Evolutionary conservation across 192 early-diverging fungal genomes (phyloP).

Genomic region (Endogone sp.): DNA sequence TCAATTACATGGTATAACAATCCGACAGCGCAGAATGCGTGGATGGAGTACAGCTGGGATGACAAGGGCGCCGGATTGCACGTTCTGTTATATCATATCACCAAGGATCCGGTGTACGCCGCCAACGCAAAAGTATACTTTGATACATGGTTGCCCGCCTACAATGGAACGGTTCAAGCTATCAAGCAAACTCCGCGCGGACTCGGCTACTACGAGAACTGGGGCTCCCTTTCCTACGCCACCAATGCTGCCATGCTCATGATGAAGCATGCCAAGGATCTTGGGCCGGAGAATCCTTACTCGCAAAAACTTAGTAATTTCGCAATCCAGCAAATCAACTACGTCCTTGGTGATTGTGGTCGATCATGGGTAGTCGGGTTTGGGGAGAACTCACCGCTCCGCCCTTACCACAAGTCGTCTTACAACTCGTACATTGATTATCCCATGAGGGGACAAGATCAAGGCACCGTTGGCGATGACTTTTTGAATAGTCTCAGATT

Average conservation of each 20-base stretch:
- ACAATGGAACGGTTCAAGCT: conserved; percentile 19
- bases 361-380: conserved; percentile 49
- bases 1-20: conserved; percentile 32
- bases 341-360: conserved; percentile 47
- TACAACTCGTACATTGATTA: conserved; percentile 54
- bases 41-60: conserved; percentile 44
- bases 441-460: conserved; percentile 41
- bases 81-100: conserved; percentile 35
- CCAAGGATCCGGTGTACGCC: conserved; percentile 29
- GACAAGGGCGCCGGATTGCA: conserved; percentile 39
- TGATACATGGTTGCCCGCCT: conserved; percentile 26
- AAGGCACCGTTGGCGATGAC: conserved; percentile 40
- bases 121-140: conserved; percentile 28
- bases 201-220: conserved; percentile 38
- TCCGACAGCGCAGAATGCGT: conserved; percentile 13
- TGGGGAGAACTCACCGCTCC: conserved; percentile 42
- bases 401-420: conserved; percentile 48
- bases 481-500: conserved; percentile 31
- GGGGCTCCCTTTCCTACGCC: conserved; percentile 50
- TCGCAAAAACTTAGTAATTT: conserved; percentile 24
- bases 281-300: conserved; percentile 16
- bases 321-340: conserved; percentile 49
- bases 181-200: conserved; percentile 47
- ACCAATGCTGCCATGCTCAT: conserved; percentile 41
- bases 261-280: conserved; percentile 32